Base-by-base conservation (phyloP, 176 grass and related monocot genomes). In the Chrysopogon serrulatus region DNA sequence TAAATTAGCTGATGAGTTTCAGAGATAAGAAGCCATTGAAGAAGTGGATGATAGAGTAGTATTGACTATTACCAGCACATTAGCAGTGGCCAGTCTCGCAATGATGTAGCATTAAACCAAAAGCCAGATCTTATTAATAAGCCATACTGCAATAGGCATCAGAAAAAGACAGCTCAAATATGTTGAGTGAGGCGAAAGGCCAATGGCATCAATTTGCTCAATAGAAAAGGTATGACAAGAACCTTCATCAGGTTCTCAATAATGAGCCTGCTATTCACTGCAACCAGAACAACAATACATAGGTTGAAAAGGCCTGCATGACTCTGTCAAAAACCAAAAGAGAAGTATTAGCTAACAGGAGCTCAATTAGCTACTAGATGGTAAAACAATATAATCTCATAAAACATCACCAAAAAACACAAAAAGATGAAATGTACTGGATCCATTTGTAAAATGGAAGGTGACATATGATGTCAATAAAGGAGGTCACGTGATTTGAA, bases 231-330 rank as follows among this genome's bases (percentile, higher is more conserved):
- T 47, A 27, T 48, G 57, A 54, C 57, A 60, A 16, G 5, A 86
- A 98, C 96, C 96, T 98, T 98, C 96, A 98, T 98, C 33, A 98
- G 88, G 86, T 98, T 98, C 84, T 98, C 96, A 12, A 98, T 92
- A 83, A 98, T 98, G 77, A 98, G 93, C 71, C 96, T 91, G 83
- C 96, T 73, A 66, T 98, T 98, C 66, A 98, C 91, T 85, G 96
- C 85, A 90, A 98, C 81, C 41, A 98, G 89, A 62, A 98, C 93
- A 53, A 98, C 91, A 33, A 98, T 98, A 77, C 96, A 98, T 17
- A 98, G 91, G 88, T 98, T 98, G 82, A 95, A 88, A 71, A 98
- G 96, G 66, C 96, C 96, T 33, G 96, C 96, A 73, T 95, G 96
- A 82, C 96, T 98, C 96, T 98, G 87, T 84, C 74, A 90, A 24